phyloP scores from a whole-genome alignment of 2,329 filamentous ascomycete species.

The Cytospora paraplurivora region DNA sequence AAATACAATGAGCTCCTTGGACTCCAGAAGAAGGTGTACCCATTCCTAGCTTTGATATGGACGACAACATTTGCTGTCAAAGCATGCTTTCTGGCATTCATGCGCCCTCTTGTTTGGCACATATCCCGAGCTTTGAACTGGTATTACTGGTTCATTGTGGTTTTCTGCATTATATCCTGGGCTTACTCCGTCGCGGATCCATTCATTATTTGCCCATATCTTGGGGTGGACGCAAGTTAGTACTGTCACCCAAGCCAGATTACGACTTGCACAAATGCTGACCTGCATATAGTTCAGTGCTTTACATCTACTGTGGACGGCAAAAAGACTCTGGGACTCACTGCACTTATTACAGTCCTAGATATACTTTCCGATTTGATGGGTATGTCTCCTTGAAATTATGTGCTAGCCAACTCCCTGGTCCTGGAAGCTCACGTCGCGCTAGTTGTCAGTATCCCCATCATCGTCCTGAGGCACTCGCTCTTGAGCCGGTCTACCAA shows the following conservation, averaged over 20 bases:
- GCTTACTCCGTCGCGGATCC: conserved; percentile 30
- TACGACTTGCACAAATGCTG: neutral
- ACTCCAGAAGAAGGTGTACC: conserved; percentile 30
- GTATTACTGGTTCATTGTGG: conserved; percentile 32
- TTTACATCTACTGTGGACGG: conserved; percentile 27
- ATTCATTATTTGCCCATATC: conserved; percentile 33
- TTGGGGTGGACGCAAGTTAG: conserved; percentile 29
- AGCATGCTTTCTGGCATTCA: conserved; percentile 32
- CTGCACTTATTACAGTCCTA: conserved; percentile 30
- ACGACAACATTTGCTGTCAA: conserved; percentile 32
- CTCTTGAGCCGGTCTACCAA: conserved; percentile 27
- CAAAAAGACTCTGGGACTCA: conserved; percentile 27
- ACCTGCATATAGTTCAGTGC: conserved; percentile 27
- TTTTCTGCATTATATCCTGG: conserved; percentile 29
- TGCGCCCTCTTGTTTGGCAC: conserved; percentile 30
- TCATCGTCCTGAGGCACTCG: conserved; percentile 31
- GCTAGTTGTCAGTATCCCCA: conserved; percentile 31
- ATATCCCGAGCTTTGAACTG: conserved; percentile 28
- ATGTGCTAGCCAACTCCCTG: conserved; percentile 3
- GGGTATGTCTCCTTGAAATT: conserved; percentile 11
- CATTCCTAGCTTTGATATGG: conserved; percentile 31
- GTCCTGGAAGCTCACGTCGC: conserved; percentile 6
- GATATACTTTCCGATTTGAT: conserved; percentile 32
- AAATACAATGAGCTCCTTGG: conserved; percentile 22
- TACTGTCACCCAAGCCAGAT: neutral